Conservation (phyloP, 1,139 yeast species). For the Protomyces pachydermus region DNA sequence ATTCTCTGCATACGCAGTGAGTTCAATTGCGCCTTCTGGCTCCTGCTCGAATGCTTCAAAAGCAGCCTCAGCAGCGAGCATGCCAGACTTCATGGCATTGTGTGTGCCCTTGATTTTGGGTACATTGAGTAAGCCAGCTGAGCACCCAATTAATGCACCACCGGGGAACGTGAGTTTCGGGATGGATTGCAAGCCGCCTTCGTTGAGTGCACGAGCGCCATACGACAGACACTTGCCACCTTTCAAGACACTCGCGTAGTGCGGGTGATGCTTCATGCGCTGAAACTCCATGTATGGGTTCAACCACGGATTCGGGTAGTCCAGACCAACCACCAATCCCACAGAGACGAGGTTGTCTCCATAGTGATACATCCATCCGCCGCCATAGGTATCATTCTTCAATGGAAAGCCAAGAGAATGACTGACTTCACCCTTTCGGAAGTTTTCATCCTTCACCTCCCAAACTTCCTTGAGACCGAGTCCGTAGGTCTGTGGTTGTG, state of each 20-base stretch:
- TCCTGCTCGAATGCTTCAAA: slow-evolving; percentile 52
- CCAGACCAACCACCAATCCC: slow-evolving; percentile 87
- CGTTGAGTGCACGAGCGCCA: slow-evolving; percentile 93
- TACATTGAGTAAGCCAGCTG: slow-evolving; percentile 94
- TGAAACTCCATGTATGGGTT: slow-evolving; percentile 96
- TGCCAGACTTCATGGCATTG: slow-evolving; percentile 92
- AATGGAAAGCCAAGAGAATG: slow-evolving; percentile 92
- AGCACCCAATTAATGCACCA: slow-evolving; percentile 86
- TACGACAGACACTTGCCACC: slow-evolving; percentile 92
- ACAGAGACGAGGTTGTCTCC: slow-evolving; percentile 87
- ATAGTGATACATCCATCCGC: slow-evolving; percentile 95
- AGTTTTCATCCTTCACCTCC: slow-evolving; percentile 86
- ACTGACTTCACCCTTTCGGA: slow-evolving; percentile 72
- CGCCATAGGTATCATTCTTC: slow-evolving; percentile 71
- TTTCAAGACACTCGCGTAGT: slow-evolving; percentile 63
- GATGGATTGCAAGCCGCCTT: slow-evolving; percentile 90
- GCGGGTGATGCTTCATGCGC: slow-evolving; percentile 86
- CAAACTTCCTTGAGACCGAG: slow-evolving; percentile 93
- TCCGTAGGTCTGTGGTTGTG: slow-evolving; percentile 85
- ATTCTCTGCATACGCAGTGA: slow-evolving; percentile 56
- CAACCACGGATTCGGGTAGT: slow-evolving; percentile 86
- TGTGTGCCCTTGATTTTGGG: slow-evolving; percentile 98
- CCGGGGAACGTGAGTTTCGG: slow-evolving; percentile 92
- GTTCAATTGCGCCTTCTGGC: slow-evolving; percentile 46
- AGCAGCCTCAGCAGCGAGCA: slow-evolving; percentile 85